Conservation (phyloP, 176 grass and related monocot species). For the Oryza brachyantha region DNA sequence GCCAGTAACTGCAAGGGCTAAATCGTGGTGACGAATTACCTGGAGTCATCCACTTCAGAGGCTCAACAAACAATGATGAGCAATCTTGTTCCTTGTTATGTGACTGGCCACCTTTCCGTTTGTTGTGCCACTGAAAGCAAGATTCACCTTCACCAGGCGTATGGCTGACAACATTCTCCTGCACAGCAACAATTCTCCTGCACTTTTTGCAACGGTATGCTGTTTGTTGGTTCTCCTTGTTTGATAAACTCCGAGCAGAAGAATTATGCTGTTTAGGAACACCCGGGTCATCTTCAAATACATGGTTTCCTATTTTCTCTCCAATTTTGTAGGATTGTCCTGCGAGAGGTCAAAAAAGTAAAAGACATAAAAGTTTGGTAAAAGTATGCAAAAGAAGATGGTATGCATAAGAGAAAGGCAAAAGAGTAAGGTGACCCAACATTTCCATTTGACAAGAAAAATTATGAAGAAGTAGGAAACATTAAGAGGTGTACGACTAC, state of each 20-base stretch:
- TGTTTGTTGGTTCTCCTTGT: constrained; percentile 32
- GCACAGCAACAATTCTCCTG: constrained; percentile 65
- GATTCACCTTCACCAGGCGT: constrained; percentile 65
- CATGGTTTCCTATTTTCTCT: constrained; percentile 57
- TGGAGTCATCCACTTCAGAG: constrained; percentile 97
- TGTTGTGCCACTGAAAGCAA: constrained; percentile 70
- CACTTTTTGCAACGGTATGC: constrained; percentile 91
- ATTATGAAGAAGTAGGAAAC: neutral
- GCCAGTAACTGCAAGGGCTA: neutral
- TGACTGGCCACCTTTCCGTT: constrained; percentile 38
- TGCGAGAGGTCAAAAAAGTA: constrained; percentile 6
- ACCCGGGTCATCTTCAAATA: constrained; percentile 82
- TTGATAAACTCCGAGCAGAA: constrained; percentile 17
- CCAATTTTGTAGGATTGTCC: constrained; percentile 73
- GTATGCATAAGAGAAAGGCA: neutral
- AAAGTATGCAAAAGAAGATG: neutral
- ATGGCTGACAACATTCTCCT: constrained; percentile 79
- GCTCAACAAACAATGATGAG: constrained; percentile 84
- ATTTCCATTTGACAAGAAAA: neutral
- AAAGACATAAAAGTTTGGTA: neutral
- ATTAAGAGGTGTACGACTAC: neutral
- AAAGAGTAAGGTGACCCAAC: neutral
- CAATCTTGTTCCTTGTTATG: constrained; percentile 66
- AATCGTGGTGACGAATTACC: constrained; percentile 29
- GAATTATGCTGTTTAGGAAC: constrained; percentile 37